Conservation (phyloP, 1,284 basidiomycete species). For the Cystobasidium slooffiae region DNA sequence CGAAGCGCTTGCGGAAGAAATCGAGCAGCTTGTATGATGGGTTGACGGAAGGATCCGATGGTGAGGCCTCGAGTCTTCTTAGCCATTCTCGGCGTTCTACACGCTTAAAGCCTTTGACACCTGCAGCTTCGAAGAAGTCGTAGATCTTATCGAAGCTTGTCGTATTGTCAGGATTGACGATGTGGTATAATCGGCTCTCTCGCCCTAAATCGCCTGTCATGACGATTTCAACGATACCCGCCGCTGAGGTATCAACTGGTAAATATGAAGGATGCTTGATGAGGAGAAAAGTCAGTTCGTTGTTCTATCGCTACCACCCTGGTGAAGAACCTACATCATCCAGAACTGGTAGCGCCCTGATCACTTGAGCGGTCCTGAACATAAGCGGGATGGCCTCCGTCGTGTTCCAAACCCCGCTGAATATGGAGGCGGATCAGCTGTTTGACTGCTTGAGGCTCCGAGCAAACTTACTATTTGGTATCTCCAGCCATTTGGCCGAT, state of each 20-base stretch:
- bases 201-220: constrained; percentile 42
- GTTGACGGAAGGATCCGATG: constrained; percentile 38
- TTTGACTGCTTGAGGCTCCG: not conserved
- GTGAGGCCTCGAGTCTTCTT: constrained; percentile 56
- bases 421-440: constrained; percentile 53
- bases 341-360: constrained; percentile 61
- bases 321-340: constrained; percentile 50
- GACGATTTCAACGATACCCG: constrained; percentile 63
- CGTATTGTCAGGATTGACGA: constrained; percentile 45
- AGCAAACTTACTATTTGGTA: constrained; percentile 4
- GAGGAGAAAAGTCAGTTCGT: not conserved
- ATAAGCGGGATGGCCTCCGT: constrained; percentile 63
- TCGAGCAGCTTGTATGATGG: constrained; percentile 44
- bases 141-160: constrained; percentile 64
- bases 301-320: not conserved
- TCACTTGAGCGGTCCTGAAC: constrained; percentile 59
- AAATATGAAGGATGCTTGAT: constrained; percentile 63
- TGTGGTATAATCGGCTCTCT: constrained; percentile 42
- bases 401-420: constrained; percentile 66
- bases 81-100: constrained; percentile 68
- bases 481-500: constrained; percentile 29
- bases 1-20: constrained; percentile 40
- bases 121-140: constrained; percentile 66
- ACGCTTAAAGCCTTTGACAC: constrained; percentile 71
- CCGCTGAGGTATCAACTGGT: constrained; percentile 65